Evolutionary conservation across 176 grass and related monocot genomes (phyloP), one percentile per base, ranked within the genome.

Genomic region (Cymbopogon citratus): DNA sequence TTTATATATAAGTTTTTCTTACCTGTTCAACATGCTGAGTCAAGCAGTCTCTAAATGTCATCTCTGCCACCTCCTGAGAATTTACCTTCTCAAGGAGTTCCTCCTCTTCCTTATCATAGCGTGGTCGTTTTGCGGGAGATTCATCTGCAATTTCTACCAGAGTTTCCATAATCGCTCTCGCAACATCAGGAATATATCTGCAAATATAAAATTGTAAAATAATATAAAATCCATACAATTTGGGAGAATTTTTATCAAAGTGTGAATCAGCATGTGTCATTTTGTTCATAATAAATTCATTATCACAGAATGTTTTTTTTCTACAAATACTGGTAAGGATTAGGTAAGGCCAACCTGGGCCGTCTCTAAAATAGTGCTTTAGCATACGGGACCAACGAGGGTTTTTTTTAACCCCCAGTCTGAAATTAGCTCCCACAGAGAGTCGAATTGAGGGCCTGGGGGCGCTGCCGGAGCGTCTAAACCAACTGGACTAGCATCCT

Each of bases 171-270:
- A 98, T 71, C n/a, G 95, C 93, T 70, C 92, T 90, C 33, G 92
- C 93, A 75, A 94, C 95, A 86, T 93, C 95, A 83, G 95, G 95
- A 87, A 98, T 95, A 61, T 98, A 95, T 80, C 95, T 98, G 80
- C 27, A 60, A 84, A 80, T 14, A 75, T 3, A 40, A 79, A 85
- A 71, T 60, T 24, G 78, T 35, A 23, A 65, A 66, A 21, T 43
- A 83, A 34, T 21, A 76, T 27, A 40, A 64, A 54, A 38, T 46
- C 7, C 27, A 57, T 64, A 27, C 46, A 49, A 26, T 83, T 66
- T 49, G 21, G 1, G 41, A 35, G 34, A 44, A 64, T 12, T 48
- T 33, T 19, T 35, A 4, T 59, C 35, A 36, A 9, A n/a, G n/a
- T 25, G 14, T 52, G 2, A 27, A 9, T 23, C 71, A 57, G 15